Base-by-base conservation (phyloP, 2,329 filamentous ascomycete species). In the Ceratocystis ficicola region DNA sequence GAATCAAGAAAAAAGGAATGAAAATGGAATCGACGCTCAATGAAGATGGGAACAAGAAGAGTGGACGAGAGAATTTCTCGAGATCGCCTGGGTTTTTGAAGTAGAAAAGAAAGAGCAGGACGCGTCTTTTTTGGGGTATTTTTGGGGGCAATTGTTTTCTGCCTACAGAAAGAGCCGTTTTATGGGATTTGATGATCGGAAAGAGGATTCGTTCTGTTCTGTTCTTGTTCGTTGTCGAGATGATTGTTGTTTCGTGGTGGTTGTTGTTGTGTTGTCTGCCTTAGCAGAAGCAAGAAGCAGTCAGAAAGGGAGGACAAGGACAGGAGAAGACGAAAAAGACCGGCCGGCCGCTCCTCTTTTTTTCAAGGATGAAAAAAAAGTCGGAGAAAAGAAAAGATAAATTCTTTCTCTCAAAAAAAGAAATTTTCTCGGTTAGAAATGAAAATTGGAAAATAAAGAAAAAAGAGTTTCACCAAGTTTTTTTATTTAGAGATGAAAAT, bases 331-430 rank as follows among this genome's bases (percentile, higher is more conserved):
- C 36, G 36, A 46, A 44, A 15, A 25, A 44, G 17, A 25, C 60
- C 32, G 44, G 36, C 60, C 17, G 36, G 36, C 60, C 17, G 36
- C 46, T 10, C 28, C 44, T 62, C 25, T 36, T 36, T 62, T 10
- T 46, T 62, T 62, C 60, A 22, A 44, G 60, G 60, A 25, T 25
- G 36, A 25, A 62, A 62, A 62, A 62, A 62, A 62, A 65, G 50
- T 63, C 17, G 17, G 55, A 59, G 32, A 59, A 32, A 28, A n/a
- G 50, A 59, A 59, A 12, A 59, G 8, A 41, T 3, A 41, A 36
- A 36, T 36, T 41, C 36, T 41, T 41, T 41, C 36, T 41, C 36
- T 36, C 32, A 57, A 57, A 57, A 28, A 59, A 30, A n/a, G 28
- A 59, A 12, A 10, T 20, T 32, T 59, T 59, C 30, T 59, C 55